phyloP scores from a whole-genome alignment of 2,329 filamentous ascomycete species.

The Diplocarpon rosae region DNA sequence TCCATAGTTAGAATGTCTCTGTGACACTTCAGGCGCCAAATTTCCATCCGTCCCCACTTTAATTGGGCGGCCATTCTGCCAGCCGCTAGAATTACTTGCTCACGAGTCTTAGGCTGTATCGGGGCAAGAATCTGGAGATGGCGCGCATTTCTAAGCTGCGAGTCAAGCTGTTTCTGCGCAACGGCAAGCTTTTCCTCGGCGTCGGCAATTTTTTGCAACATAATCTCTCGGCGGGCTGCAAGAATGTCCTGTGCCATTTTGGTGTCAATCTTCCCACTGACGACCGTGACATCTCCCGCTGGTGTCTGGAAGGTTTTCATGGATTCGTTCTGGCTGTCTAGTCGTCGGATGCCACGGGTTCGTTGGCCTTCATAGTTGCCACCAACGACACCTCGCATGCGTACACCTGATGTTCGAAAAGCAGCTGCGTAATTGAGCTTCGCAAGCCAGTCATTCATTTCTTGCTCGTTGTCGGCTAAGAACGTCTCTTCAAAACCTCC shows the following conservation, averaged over 20 bases:
- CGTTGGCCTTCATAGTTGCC: slow-evolving; percentile 77
- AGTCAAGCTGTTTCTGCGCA: slow-evolving; percentile 68
- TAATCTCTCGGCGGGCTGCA: slow-evolving; percentile 68
- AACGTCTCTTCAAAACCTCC: slow-evolving; percentile 83
- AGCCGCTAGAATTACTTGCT: slow-evolving; percentile 75
- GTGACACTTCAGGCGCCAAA: slow-evolving; percentile 86
- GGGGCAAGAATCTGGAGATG: slow-evolving; percentile 84
- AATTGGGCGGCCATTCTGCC: slow-evolving; percentile 76
- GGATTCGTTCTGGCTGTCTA: slow-evolving; percentile 41
- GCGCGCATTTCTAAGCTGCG: slow-evolving; percentile 75
- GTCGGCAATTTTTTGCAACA: slow-evolving; percentile 73
- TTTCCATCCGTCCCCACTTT: slow-evolving; percentile 89
- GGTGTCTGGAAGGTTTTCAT: slow-evolving; percentile 55
- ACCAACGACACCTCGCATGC: slow-evolving; percentile 78
- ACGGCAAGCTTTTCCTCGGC: slow-evolving; percentile 66
- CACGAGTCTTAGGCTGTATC: slow-evolving; percentile 80
- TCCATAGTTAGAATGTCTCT: slow-evolving; percentile 79
- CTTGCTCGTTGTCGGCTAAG: slow-evolving; percentile 76
- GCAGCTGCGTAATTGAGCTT: slow-evolving; percentile 95
- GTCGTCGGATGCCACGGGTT: slow-evolving; percentile 57
- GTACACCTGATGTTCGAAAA: slow-evolving; percentile 82
- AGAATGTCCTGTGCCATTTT: slow-evolving; percentile 83
- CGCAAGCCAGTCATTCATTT: slow-evolving; percentile 93
- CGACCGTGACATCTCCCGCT: slow-evolving; percentile 62
- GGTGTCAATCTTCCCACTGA: slow-evolving; percentile 62